phyloP scores from a whole-genome alignment of 2,329 filamentous ascomycete genomes.

The Pseudopyrenochaeta lycopersici region DNA sequence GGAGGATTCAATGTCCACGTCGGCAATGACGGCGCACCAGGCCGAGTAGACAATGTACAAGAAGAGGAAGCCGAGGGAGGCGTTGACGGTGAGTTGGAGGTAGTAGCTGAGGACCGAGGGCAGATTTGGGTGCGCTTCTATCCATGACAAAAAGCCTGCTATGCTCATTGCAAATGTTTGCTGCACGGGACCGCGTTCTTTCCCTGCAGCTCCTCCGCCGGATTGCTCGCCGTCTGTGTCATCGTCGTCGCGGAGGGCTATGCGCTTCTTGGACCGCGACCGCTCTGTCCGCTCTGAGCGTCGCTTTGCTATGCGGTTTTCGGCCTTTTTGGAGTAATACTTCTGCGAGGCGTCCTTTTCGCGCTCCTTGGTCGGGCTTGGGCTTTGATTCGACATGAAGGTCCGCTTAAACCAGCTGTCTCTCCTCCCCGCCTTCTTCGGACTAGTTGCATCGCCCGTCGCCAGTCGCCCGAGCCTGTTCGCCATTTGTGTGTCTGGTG shows the following conservation, averaged over 20 bases:
- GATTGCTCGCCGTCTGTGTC: slow-evolving; percentile 35
- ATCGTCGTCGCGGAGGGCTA: slow-evolving; percentile 25
- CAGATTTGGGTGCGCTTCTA: slow-evolving; percentile 71
- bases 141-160: slow-evolving; percentile 66
- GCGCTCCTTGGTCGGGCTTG: slow-evolving; percentile 53
- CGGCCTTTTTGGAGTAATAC: slow-evolving; percentile 48
- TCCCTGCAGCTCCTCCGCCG: slow-evolving; percentile 1
- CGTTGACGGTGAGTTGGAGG: slow-evolving; percentile 72
- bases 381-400: slow-evolving; percentile 27
- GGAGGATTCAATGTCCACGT: slow-evolving; percentile 77
- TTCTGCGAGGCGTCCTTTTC: slow-evolving; percentile 43
- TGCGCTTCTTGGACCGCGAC: slow-evolving; percentile 37
- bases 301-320: slow-evolving; percentile 50
- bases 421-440: slow-evolving; percentile 43
- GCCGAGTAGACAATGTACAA: slow-evolving; percentile 75
- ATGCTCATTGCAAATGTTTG: slow-evolving; percentile 42
- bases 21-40: slow-evolving; percentile 74
- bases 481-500: slow-evolving; percentile 49
- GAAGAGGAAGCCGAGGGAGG: slow-evolving; percentile 65
- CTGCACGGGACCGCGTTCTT: slow-evolving; percentile 13
- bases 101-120: slow-evolving; percentile 73
- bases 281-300: slow-evolving; percentile 26
- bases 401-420: slow-evolving; percentile 42
- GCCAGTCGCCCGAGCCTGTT: slow-evolving; percentile 37
- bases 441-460: slow-evolving; percentile 34